A percentile compares a stretch with the other conserved stretches of the same genome.
Conservation (phyloP, 1,284 basidiomycete genomes). For the Wolfiporia cocos region DNA sequence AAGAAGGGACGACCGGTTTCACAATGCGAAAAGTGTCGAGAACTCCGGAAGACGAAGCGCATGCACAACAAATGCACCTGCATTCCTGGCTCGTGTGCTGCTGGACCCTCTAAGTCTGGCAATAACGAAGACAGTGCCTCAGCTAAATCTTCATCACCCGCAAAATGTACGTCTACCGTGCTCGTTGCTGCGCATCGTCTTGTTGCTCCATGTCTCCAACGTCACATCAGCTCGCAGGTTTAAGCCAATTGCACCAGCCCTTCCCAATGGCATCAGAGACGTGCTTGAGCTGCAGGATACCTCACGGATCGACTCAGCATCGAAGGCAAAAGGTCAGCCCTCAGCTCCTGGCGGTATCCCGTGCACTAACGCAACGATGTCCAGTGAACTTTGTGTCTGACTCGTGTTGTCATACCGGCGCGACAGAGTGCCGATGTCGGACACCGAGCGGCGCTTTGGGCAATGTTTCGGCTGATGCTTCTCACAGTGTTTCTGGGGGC, state of each 20-base stretch:
- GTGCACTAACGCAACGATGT: too few relatives aligned
- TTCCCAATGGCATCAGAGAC: constrained; percentile 25
- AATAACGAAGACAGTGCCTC: background rate
- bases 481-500: constrained; percentile 4
- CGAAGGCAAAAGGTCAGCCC: constrained; percentile 8
- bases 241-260: constrained; percentile 23
- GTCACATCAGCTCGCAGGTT: constrained; percentile 14
- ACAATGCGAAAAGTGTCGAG: constrained; percentile 73
- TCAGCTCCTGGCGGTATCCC: too few relatives aligned
- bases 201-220: too few relatives aligned
- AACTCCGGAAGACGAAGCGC: constrained; percentile 70
- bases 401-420: too few relatives aligned
- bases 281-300: constrained; percentile 2
- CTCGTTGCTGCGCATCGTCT: too few relatives aligned
- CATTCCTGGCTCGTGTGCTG: background rate
- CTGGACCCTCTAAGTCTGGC: background rate
- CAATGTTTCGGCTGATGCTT: constrained; percentile 2
- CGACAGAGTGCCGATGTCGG: too few relatives aligned
- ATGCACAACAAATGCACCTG: constrained; percentile 68
- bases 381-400: too few relatives aligned
- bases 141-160: constrained; percentile 8
- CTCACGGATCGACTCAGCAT: background rate
- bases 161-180: constrained; percentile 5
- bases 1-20: constrained; percentile 80
- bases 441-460: too few relatives aligned